Conservation (phyloP, 495 filamentous ascomycete species). For the Penicillium nucicola region DNA sequence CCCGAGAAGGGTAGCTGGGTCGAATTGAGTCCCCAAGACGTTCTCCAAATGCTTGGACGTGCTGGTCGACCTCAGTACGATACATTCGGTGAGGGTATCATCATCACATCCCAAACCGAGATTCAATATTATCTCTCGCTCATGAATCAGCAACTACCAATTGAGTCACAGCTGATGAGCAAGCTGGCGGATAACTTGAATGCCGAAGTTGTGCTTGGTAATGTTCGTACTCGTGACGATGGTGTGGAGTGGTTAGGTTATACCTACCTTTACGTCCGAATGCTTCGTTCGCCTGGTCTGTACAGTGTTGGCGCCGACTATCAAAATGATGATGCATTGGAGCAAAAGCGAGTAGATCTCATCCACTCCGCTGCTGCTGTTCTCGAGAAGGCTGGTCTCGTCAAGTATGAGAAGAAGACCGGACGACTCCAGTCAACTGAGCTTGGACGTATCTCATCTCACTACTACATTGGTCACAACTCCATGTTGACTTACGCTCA, state of each 20-base stretch:
- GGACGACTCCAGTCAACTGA: constrained; percentile 89
- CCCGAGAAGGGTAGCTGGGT: constrained; percentile 99
- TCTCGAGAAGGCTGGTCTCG: constrained; percentile 79
- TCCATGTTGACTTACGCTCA: constrained; percentile 97
- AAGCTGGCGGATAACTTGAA: constrained; percentile 96
- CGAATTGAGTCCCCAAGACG: constrained; percentile 94
- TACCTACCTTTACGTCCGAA: constrained; percentile 96
- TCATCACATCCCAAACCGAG: constrained; percentile 92
- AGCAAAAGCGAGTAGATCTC: constrained; percentile 95
- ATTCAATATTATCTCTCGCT: constrained; percentile 96
- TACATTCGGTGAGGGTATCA: constrained; percentile 96
- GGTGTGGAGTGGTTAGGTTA: constrained; percentile 98
- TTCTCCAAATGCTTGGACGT: constrained; percentile 97
- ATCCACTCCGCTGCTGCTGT: constrained; percentile 90
- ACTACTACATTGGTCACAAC: constrained; percentile 96
- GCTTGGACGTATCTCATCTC: constrained; percentile 89
- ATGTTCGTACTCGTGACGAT: constrained; percentile 88
- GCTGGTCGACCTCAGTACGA: constrained; percentile 96
- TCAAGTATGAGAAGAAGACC: constrained; percentile 94
- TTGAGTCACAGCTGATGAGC: constrained; percentile 93
- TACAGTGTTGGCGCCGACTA: constrained; percentile 97
- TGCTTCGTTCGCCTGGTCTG: constrained; percentile 92
- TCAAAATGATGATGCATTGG: constrained; percentile 83
- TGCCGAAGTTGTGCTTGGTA: constrained; percentile 93
- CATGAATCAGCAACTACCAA: constrained; percentile 94